A percentile compares a stretch with the other conserved stretches of the same genome.
These are phyloP conservation scores for Paramyrothecium roridum DNA, from an alignment of 2,329 filamentous ascomycete species.

Conservation along the genomic window DNA sequence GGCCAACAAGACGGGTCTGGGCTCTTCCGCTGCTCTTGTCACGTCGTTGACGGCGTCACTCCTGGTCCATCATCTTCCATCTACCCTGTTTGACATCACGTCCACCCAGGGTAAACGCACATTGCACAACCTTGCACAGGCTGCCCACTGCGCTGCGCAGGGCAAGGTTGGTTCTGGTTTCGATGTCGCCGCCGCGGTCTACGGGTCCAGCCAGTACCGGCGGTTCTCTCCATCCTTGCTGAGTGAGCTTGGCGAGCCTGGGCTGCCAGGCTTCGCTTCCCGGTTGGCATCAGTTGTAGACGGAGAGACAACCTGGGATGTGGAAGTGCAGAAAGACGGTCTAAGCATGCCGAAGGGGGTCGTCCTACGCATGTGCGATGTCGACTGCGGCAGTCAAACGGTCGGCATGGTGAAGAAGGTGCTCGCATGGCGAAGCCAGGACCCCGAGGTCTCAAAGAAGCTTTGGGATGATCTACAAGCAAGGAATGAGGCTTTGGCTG, in stretches of 20 bases:
- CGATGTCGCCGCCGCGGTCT: slow-evolving; percentile 90
- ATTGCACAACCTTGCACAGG: slow-evolving; percentile 91
- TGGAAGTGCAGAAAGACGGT: slow-evolving; percentile 66
- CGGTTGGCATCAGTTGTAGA: slow-evolving; percentile 66
- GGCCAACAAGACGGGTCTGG: slow-evolving; percentile 93
- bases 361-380: slow-evolving; percentile 88
- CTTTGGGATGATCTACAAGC: slow-evolving; percentile 76
- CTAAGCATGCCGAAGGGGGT: slow-evolving; percentile 71
- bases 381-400: slow-evolving; percentile 90
- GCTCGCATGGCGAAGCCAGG: slow-evolving; percentile 71
- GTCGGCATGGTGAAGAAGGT: slow-evolving; percentile 95
- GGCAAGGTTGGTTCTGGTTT: slow-evolving; percentile 96
- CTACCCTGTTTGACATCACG: slow-evolving; percentile 51
- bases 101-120: slow-evolving; percentile 52
- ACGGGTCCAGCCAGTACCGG: slow-evolving; percentile 84
- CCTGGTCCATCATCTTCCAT: slow-evolving; percentile 70
- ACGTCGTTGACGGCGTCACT: slow-evolving; percentile 79
- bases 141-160: slow-evolving; percentile 91
- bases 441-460: slow-evolving; percentile 58
- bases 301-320: slow-evolving; percentile 69
- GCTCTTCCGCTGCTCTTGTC: slow-evolving; percentile 90
- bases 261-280: slow-evolving; percentile 62
- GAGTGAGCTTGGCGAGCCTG: slow-evolving; percentile 62
- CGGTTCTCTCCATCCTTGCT: slow-evolving; percentile 86
- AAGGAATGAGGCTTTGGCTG: slow-evolving; percentile 69